phyloP scores from a whole-genome alignment of 108 stramenopile genomes.

The Cyclotella baltica region DNA sequence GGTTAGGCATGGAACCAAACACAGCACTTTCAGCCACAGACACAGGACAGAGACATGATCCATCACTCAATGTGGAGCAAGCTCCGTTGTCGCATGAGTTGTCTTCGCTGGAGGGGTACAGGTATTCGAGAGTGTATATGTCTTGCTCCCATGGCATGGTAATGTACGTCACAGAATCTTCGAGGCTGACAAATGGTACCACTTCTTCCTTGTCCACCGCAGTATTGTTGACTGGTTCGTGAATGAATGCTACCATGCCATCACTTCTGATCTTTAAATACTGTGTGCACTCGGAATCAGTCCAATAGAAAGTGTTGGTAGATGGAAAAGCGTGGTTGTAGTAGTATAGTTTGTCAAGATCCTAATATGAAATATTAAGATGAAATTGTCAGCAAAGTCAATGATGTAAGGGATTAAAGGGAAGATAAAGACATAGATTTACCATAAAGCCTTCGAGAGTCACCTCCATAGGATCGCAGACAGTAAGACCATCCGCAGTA shows the following conservation, averaged over 20 bases:
- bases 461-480: too few relatives aligned
- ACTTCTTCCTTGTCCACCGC: neutral
- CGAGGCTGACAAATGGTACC: constrained; percentile 38
- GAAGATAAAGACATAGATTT: too few relatives aligned
- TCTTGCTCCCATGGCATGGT: constrained; percentile 43
- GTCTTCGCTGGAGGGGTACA: constrained; percentile 40
- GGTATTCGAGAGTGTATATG: constrained; percentile 20
- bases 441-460: too few relatives aligned
- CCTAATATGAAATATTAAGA: too few relatives aligned
- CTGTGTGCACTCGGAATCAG: constrained; percentile 33
- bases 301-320: constrained; percentile 49
- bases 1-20: constrained; percentile 44
- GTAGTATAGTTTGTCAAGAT: too few relatives aligned
- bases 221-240: constrained; percentile 24
- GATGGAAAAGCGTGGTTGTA: constrained; percentile 37
- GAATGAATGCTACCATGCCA: constrained; percentile 52
- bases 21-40: constrained; percentile 28
- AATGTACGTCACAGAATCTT: constrained; percentile 30
- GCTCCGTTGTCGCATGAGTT: constrained; percentile 51
- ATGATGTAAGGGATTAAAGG: too few relatives aligned
- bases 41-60: constrained; percentile 36
- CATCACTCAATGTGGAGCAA: constrained; percentile 23
- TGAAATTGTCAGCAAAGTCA: too few relatives aligned
- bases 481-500: constrained; percentile 29
- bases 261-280: constrained; percentile 34